phyloP scores from a whole-genome alignment of 208 protist genomes.

The Trypanosoma rangeli region DNA sequence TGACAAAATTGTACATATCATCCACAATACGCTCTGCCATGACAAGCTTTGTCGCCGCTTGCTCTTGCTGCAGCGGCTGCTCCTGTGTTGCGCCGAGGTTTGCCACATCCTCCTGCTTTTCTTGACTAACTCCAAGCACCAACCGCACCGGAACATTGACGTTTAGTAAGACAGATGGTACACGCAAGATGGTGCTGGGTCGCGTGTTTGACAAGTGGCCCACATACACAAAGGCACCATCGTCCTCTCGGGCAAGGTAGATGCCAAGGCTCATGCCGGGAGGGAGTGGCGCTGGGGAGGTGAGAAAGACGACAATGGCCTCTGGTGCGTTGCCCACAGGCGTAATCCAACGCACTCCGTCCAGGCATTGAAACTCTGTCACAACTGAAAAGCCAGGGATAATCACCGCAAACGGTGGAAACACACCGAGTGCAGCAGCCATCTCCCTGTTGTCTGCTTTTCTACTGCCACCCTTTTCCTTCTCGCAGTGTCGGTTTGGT shows the following conservation, averaged over 20 bases:
- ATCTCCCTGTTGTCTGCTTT: background rate
- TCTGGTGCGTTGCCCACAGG: constrained; percentile 48
- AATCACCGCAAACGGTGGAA: constrained; percentile 55
- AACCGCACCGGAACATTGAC: constrained; percentile 34
- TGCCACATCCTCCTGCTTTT: constrained; percentile 46
- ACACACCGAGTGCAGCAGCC: background rate
- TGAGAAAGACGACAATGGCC: constrained; percentile 75
- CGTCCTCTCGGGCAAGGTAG: constrained; percentile 59
- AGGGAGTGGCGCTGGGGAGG: constrained; percentile 40
- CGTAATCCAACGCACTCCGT: constrained; percentile 47
- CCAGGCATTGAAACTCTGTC: constrained; percentile 43
- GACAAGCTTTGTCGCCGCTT: constrained; percentile 53
- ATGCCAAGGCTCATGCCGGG: constrained; percentile 46
- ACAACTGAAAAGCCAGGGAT: constrained; percentile 61
- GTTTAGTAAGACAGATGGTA: constrained; percentile 40
- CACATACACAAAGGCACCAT: constrained; percentile 66
- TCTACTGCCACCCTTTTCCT: background rate
- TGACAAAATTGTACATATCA: constrained; percentile 73
- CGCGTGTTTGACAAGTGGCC: constrained; percentile 49
- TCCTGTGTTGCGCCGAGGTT: constrained; percentile 53
- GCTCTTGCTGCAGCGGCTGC: constrained; percentile 42
- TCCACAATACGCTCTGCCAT: constrained; percentile 71
- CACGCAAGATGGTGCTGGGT: constrained; percentile 58
- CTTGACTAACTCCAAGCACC: constrained; percentile 62
- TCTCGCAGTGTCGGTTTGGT: background rate